Evolutionary conservation across 495 filamentous ascomycete genomes (phyloP).

Genomic region (Penicillium paradoxum): DNA sequence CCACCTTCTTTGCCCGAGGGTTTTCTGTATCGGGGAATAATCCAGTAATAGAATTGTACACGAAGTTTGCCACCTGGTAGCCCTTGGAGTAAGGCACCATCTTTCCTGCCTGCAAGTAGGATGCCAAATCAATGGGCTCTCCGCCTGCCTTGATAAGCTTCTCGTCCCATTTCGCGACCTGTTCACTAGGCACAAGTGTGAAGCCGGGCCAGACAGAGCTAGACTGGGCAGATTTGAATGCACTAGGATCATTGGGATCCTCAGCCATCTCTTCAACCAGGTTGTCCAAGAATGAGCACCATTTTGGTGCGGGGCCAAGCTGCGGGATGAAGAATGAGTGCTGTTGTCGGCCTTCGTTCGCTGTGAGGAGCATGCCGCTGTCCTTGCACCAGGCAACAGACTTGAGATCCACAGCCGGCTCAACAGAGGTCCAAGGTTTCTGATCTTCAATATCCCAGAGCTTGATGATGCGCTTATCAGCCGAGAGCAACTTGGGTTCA

Average conservation of each 20-base stretch:
- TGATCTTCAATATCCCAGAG: slow-evolving; percentile 83
- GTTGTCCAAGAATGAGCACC: slow-evolving; percentile 96
- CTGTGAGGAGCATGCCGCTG: slow-evolving; percentile 87
- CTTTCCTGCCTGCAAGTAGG: slow-evolving; percentile 73
- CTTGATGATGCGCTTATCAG: slow-evolving; percentile 95
- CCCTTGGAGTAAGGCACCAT: slow-evolving; percentile 65
- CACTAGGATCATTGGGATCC: slow-evolving; percentile 62
- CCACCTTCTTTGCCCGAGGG: slow-evolving; percentile 36
- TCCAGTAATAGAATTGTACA: slow-evolving; percentile 61
- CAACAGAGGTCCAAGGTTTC: slow-evolving; percentile 87
- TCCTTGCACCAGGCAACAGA: slow-evolving; percentile 82
- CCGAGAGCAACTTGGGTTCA: slow-evolving; percentile 83
- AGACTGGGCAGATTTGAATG: slow-evolving; percentile 46
- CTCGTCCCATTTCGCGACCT: slow-evolving; percentile 46
- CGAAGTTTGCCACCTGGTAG: slow-evolving; percentile 54
- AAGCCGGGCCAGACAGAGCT: slow-evolving; percentile 94
- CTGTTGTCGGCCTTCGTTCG: slow-evolving; percentile 88
- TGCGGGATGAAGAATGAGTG: slow-evolving; percentile 96
- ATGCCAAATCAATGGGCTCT: slow-evolving; percentile 47
- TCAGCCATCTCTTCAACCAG: slow-evolving; percentile 98
- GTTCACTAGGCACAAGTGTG: slow-evolving; percentile 87
- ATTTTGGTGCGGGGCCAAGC: slow-evolving; percentile 84
- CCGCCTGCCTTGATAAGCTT: slow-evolving; percentile 3
- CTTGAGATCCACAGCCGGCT: slow-evolving; percentile 91
- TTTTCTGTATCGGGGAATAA: slow-evolving; percentile 1